Base-by-base conservation (phyloP, 208 protist genomes). In the Porcisia deanei region DNA sequence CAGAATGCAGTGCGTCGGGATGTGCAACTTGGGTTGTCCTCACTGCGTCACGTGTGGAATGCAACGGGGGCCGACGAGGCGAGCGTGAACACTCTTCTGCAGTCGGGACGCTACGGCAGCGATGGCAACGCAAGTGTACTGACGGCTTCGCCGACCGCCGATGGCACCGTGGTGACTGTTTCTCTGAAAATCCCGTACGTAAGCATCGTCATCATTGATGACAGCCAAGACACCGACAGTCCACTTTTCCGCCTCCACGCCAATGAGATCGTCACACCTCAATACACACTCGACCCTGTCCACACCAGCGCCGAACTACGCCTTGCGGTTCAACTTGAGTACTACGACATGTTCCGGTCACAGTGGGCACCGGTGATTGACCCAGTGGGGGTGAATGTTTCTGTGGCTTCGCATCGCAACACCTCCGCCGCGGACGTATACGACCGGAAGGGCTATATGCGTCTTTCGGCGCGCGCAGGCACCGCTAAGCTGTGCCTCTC, bases 301-400 rank as follows among this genome's bases (percentile, higher is more conserved):
- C 55, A 71, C 1, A 63, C 65, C 53, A 71, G 30, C 54, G 58
- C 58, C 20, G 78, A 82, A 68, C 25, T 78, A n/a, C 34, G 61
- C 55, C 64, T 78, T n/a, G 71, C 52, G 7, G 7, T 74, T 14
- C 73, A 82, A 55, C 66, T 82, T 4, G 73, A 82, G 20, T 75
- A 77, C 60, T 82, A 82, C 68, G 59, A 69, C 39, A 39, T 82
- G 9, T 41, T 68, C 45, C 53, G 54, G 45, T 82, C 73, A 39
- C 78, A 75, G 49, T 82, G 78, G 78, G 67, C 72, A 25, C 68
- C 72, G 22, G 66, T 82, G 59, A 52, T 82, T 34, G 73, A 82
- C n/a, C 78, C 67, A 1, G 43, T 82, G 60, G 47, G 30, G 9
- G 66, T 78, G 39, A 70, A 39, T 43, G 39, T 78, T 8, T 58